These are phyloP conservation scores for Piper betle DNA, from an alignment of 164 flowering plant genomes.

Conservation along the genomic window DNA sequence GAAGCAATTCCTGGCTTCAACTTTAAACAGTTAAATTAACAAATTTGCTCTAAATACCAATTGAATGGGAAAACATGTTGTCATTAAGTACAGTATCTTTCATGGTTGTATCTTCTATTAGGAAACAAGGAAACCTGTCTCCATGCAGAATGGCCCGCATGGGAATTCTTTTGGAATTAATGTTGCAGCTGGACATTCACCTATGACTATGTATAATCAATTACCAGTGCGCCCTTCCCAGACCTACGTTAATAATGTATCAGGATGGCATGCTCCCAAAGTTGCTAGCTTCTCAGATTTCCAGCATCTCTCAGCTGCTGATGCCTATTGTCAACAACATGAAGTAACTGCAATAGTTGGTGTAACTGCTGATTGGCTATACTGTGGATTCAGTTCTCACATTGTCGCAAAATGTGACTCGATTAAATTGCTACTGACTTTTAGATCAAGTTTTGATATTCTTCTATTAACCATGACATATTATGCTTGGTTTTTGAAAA, in stretches of 20 bases:
- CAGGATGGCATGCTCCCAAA: constrained; percentile 11
- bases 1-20: too few relatives aligned
- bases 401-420: background rate
- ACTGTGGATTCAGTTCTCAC: background rate
- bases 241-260: constrained; percentile 22
- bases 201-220: constrained; percentile 33
- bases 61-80: background rate
- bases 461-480: background rate
- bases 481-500: constrained; percentile 10
- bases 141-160: constrained; percentile 28
- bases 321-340: constrained; percentile 57
- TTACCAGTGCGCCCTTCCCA: constrained; percentile 22
- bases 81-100: background rate
- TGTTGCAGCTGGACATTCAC: constrained; percentile 22
- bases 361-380: constrained; percentile 3
- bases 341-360: constrained; percentile 83
- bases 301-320: constrained; percentile 41
- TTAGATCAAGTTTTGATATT: background rate
- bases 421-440: background rate
- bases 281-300: constrained; percentile 29
- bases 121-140: constrained; percentile 37
- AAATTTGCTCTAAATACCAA: background rate
- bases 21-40: background rate
- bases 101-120: constrained; percentile 11
- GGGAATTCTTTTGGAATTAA: constrained; percentile 30